These are phyloP conservation scores for Naganishia antarctica DNA, from an alignment of 768 basidiomycete species.

Conservation along the genomic window DNA sequence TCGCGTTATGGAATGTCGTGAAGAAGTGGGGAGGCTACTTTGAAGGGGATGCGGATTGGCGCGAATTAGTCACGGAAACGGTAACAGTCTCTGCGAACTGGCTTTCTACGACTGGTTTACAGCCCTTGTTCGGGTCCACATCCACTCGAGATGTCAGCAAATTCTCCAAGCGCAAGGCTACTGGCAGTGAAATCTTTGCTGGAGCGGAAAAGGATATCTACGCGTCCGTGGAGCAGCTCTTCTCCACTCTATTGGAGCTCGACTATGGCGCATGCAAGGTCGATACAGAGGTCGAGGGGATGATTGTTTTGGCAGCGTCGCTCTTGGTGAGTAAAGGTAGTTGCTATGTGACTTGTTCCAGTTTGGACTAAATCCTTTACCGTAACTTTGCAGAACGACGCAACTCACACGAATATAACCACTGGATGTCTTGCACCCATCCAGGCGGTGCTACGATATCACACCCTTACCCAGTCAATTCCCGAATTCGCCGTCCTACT, in stretches of 20 bases:
- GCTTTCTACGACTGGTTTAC: background rate
- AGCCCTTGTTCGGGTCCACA: background rate
- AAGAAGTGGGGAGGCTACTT: constrained; percentile 38
- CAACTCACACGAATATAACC: background rate
- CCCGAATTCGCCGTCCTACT: constrained; percentile 8
- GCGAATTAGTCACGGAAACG: constrained; percentile 23
- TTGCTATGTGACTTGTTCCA: background rate
- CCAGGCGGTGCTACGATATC: constrained; percentile 1
- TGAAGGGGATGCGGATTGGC: constrained; percentile 34
- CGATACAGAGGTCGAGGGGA: background rate
- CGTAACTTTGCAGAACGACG: background rate
- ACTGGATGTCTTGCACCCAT: background rate
- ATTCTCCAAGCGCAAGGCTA: background rate
- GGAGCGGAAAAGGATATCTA: constrained; percentile 10
- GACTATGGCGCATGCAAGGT: constrained; percentile 23
- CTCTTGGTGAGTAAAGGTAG: constrained; percentile 3
- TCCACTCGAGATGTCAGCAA: background rate
- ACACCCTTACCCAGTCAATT: constrained; percentile 22
- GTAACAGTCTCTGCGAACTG: background rate
- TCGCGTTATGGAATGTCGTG: constrained; percentile 30
- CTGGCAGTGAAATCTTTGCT: background rate
- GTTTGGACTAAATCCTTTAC: background rate
- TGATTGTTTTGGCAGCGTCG: constrained; percentile 5
- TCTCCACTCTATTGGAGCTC: constrained; percentile 5
- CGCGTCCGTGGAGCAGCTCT: background rate